Evolutionary conservation across 257 asterid genomes (phyloP).

Genomic region (Salvia hispanica): DNA sequence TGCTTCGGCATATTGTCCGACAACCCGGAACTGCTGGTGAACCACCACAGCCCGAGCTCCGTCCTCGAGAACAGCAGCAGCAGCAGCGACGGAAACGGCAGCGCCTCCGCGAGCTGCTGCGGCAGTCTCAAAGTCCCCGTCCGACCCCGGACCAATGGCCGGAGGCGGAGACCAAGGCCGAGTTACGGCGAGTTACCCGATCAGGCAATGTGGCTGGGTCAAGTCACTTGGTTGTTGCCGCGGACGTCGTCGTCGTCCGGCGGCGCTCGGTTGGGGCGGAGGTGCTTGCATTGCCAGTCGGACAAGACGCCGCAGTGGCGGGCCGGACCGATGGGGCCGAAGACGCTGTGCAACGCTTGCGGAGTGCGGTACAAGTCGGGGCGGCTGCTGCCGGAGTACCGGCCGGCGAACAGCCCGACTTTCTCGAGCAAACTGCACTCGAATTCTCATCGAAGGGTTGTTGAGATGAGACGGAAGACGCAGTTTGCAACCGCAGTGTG

Average conservation of each 20-base stretch:
- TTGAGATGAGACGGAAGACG: conserved; percentile 83
- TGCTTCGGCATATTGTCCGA: conserved; percentile 59
- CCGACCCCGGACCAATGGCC: conserved; percentile 56
- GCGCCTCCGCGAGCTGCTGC: conserved; percentile 44
- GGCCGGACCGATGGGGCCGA: conserved; percentile 85
- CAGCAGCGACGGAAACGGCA: conserved; percentile 39
- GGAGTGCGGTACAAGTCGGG: conserved; percentile 92
- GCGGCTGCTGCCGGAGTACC: conserved; percentile 81
- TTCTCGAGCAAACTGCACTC: conserved; percentile 65
- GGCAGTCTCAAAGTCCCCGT: conserved; percentile 60
- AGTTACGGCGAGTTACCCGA: conserved; percentile 35
- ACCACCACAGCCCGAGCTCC: conserved; percentile 66
- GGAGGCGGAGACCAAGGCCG: conserved; percentile 36
- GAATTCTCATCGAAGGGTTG: conserved; percentile 77
- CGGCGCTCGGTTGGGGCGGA: conserved; percentile 52
- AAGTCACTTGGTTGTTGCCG: not conserved
- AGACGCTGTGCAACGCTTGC: conserved; percentile 86
- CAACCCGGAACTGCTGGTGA: conserved; percentile 40
- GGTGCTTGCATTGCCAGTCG: conserved; percentile 75
- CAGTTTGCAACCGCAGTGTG: conserved; percentile 37
- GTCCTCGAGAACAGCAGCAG: conserved; percentile 64
- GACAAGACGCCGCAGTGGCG: conserved; percentile 96
- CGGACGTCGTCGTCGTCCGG: too few relatives aligned
- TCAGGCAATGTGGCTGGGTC: conserved; percentile 37
- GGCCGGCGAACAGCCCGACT: conserved; percentile 80